Percentiles rank a stretch among this genome's conserved stretches.
These are phyloP conservation scores for Aureobasidium mangrovei DNA, from an alignment of 2,329 filamentous ascomycete genomes.

Conservation along the genomic window DNA sequence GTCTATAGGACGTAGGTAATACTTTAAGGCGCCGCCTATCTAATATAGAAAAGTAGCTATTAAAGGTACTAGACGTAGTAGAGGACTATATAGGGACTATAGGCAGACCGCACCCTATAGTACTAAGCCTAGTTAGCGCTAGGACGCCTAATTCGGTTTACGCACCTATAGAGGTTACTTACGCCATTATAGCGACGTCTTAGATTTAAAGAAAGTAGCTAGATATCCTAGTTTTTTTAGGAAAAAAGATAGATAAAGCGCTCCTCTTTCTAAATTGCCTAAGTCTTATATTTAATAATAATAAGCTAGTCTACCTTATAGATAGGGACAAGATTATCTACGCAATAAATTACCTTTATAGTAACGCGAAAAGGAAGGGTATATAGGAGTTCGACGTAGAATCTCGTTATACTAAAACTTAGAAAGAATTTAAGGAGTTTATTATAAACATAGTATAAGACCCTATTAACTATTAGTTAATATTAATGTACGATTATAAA, in stretches of 20 bases:
- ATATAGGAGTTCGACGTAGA: background rate
- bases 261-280: background rate
- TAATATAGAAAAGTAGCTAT: no score
- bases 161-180: no score
- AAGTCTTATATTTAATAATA: background rate
- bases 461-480: background rate
- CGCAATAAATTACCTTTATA: background rate
- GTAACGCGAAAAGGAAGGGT: background rate
- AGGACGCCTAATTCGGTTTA: no score
- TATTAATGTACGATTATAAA: background rate
- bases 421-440: background rate
- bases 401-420: background rate
- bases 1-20: no score
- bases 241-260: background rate
- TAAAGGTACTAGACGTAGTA: no score
- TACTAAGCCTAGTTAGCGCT: no score
- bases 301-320: background rate
- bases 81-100: no score
- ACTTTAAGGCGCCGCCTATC: no score
- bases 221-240: background rate
- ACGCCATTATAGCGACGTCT: no score
- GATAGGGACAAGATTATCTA: background rate
- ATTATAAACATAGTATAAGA: background rate
- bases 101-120: no score
- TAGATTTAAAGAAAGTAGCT: constrained; percentile 28